Conservation (phyloP, 176 grass and related monocot species). For the Aegilops sharonensis region DNA sequence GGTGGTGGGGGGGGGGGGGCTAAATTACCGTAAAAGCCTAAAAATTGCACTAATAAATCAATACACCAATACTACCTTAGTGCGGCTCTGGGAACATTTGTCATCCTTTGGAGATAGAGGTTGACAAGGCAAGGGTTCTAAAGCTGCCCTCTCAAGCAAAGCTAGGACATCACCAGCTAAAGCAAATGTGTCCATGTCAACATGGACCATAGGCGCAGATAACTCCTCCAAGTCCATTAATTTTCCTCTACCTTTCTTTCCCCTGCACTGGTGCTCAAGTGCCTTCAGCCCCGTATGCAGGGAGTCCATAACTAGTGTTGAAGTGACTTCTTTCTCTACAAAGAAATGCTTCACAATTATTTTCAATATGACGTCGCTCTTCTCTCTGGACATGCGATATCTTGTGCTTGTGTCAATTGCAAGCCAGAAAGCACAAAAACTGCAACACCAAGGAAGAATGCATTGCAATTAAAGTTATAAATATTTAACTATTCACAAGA, state of each 20-base stretch:
- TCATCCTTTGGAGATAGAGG: conserved; percentile 76
- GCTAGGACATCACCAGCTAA: conserved; percentile 80
- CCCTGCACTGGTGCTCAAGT: conserved; percentile 61
- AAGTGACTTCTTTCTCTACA: conserved; percentile 86
- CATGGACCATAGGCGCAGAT: conserved; percentile 56
- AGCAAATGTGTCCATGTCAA: conserved; percentile 78
- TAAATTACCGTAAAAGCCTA: conserved; percentile 17
- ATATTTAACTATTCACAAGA: not conserved
- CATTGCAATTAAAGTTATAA: not conserved
- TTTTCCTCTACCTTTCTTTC: conserved; percentile 57
- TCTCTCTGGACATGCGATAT: conserved; percentile 68
- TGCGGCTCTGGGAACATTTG: conserved; percentile 75
- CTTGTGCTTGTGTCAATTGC: conserved; percentile 56
- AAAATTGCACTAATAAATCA: not conserved
- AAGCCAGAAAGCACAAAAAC: conserved; percentile 82
- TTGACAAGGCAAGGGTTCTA: conserved; percentile 67
- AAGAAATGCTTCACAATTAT: conserved; percentile 82
- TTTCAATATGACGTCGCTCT: conserved; percentile 65
- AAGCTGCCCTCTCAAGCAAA: conserved; percentile 67
- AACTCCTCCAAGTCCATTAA: conserved; percentile 53
- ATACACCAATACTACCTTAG: conserved; percentile 52
- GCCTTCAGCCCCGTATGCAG: conserved; percentile 73
- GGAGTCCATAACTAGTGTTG: conserved; percentile 85
- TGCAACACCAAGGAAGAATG: conserved; percentile 49
- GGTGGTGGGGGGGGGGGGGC: not conserved